These are phyloP conservation scores for Galeopsis tetrahit DNA, from an alignment of 257 asterid species.

Conservation along the genomic window DNA sequence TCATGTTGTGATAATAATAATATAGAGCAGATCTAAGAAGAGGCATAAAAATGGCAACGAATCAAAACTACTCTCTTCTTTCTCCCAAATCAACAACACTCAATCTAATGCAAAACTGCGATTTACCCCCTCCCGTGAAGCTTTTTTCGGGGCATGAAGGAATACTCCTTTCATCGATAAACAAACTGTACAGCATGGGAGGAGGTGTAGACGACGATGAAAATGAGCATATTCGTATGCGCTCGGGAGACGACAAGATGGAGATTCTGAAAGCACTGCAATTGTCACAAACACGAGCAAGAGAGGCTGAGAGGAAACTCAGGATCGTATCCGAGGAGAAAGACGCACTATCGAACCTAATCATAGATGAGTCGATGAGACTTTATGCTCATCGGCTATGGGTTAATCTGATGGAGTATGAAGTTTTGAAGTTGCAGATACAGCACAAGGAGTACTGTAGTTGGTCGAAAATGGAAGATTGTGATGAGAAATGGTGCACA, in stretches of 20 bases:
- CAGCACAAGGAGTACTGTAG: conserved; percentile 10
- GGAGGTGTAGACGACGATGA: conserved; percentile 26
- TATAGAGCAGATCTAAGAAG: neutral
- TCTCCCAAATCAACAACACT: conserved; percentile 37
- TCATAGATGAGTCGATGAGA: conserved; percentile 50
- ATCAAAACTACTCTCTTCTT: conserved; percentile 22
- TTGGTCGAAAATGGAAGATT: conserved; percentile 20
- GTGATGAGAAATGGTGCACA: conserved; percentile 35
- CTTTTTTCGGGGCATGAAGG: conserved; percentile 46
- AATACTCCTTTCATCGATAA: conserved; percentile 32
- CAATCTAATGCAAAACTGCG: conserved; percentile 67
- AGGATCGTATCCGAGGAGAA: conserved; percentile 44
- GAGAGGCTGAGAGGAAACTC: conserved; percentile 67
- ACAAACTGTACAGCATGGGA: conserved; percentile 1
- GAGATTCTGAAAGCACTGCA: conserved; percentile 61
- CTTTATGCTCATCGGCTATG: conserved; percentile 52
- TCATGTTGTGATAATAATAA: conserved; percentile 1
- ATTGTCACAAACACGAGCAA: conserved; percentile 66
- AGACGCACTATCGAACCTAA: conserved; percentile 41
- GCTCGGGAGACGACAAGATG: conserved; percentile 39
- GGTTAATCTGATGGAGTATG: conserved; percentile 53
- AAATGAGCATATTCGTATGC: conserved; percentile 5
- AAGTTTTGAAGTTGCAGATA: conserved; percentile 34
- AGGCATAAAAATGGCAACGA: conserved; percentile 38
- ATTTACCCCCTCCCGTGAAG: conserved; percentile 72